A percentile compares a stretch with the other conserved stretches of the same genome.
Evolutionary conservation across 805 yeast genomes (phyloP).

Genomic region (Metschnikowia koreensis): DNA sequence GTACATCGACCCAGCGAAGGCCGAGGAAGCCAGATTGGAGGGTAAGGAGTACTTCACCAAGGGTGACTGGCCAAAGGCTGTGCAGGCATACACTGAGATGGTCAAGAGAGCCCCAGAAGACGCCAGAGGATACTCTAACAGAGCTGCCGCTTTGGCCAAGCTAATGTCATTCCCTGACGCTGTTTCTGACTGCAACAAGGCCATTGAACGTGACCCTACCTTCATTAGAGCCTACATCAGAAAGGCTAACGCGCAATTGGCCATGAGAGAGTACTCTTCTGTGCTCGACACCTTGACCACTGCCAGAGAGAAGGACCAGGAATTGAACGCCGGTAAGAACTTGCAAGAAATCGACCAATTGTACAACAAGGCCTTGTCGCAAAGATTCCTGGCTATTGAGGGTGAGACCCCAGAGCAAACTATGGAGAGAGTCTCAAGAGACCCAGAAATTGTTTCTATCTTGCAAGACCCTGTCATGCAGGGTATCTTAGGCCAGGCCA

Average conservation of each 20-base stretch:
- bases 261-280: constrained; percentile 80
- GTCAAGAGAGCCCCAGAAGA: constrained; percentile 95
- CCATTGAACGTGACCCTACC: constrained; percentile 82
- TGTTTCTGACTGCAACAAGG: constrained; percentile 84
- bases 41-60: constrained; percentile 88
- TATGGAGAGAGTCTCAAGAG: constrained; percentile 82
- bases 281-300: constrained; percentile 77
- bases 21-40: constrained; percentile 89
- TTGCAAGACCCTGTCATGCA: constrained; percentile 96
- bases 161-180: constrained; percentile 97
- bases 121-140: constrained; percentile 94
- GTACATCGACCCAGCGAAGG: constrained; percentile 85
- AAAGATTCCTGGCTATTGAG: constrained; percentile 77
- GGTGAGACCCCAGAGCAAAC: constrained; percentile 95
- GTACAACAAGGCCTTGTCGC: constrained; percentile 69
- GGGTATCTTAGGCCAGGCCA: constrained; percentile 89
- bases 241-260: constrained; percentile 91
- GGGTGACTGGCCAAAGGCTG: constrained; percentile 96
- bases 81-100: constrained; percentile 92
- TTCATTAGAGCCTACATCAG: constrained; percentile 95
- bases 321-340: constrained; percentile 54
- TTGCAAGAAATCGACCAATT: constrained; percentile 79
- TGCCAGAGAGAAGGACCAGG: constrained; percentile 75
- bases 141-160: constrained; percentile 96
- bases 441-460: constrained; percentile 90